Percentiles rank a stretch among this genome's conserved stretches.
These are phyloP conservation scores for Furcasterigmium furcatum DNA, from an alignment of 2,329 filamentous ascomycete genomes.

Conservation along the genomic window DNA sequence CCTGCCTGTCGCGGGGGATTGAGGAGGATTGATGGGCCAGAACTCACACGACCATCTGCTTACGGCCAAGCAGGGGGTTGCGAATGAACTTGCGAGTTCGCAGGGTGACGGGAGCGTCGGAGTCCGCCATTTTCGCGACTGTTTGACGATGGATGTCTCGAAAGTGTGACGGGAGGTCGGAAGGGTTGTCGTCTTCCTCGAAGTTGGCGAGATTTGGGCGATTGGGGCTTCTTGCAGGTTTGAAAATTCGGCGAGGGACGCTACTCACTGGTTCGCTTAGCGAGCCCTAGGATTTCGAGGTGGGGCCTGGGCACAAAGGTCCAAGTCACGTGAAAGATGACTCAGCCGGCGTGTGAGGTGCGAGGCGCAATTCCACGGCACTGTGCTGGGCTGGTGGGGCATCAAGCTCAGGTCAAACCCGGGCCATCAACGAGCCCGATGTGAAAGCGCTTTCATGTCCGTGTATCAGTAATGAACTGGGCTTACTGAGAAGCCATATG, in stretches of 20 bases:
- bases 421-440: too few relatives aligned
- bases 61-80: slow-evolving; percentile 97
- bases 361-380: too few relatives aligned
- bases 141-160: slow-evolving; percentile 22
- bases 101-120: slow-evolving; percentile 73
- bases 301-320: neutral
- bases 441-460: too few relatives aligned
- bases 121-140: slow-evolving; percentile 82
- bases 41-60: slow-evolving; percentile 99
- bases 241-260: slow-evolving; percentile 10
- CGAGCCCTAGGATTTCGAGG: slow-evolving; percentile 3
- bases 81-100: slow-evolving; percentile 99
- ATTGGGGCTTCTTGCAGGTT: neutral
- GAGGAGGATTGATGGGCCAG: slow-evolving; percentile 13
- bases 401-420: too few relatives aligned
- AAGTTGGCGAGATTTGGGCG: slow-evolving; percentile 6
- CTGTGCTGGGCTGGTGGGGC: too few relatives aligned
- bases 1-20: neutral
- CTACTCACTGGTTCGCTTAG: slow-evolving; percentile 6
- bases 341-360: too few relatives aligned
- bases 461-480: too few relatives aligned
- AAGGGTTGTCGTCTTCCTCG: slow-evolving; percentile 12
- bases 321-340: neutral
- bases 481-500: too few relatives aligned
- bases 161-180: slow-evolving; percentile 7